These are phyloP conservation scores for Sergeia podlipaevii DNA, from an alignment of 208 protist species.

Conservation along the genomic window DNA sequence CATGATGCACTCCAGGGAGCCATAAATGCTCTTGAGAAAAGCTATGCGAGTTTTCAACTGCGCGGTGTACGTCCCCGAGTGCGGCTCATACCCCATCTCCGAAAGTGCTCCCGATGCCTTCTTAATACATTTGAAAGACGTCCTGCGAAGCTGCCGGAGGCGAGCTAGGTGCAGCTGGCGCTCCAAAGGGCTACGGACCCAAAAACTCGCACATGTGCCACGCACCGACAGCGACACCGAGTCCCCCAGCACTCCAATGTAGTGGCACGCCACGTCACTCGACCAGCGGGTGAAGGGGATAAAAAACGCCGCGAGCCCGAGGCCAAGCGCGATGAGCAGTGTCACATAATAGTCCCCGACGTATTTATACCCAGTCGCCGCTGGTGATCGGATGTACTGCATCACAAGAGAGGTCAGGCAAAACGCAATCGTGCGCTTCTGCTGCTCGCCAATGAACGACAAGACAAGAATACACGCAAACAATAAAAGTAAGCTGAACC, in stretches of 20 bases:
- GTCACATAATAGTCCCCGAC: constrained; percentile 72
- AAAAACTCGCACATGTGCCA: constrained; percentile 72
- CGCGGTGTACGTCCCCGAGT: constrained; percentile 55
- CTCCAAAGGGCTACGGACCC: constrained; percentile 56
- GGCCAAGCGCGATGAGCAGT: constrained; percentile 61
- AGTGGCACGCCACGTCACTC: constrained; percentile 66
- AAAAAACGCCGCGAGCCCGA: constrained; percentile 71
- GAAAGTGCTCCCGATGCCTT: constrained; percentile 41
- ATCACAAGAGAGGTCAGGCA: constrained; percentile 62
- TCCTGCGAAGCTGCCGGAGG: constrained; percentile 67
- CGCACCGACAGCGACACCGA: constrained; percentile 78
- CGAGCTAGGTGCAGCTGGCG: constrained; percentile 70
- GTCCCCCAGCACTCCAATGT: constrained; percentile 63
- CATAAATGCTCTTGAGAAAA: constrained; percentile 53
- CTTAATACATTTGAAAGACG: constrained; percentile 36
- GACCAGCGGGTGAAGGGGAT: constrained; percentile 86
- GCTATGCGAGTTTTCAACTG: constrained; percentile 50
- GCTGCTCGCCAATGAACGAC: constrained; percentile 67
- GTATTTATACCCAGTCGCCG: constrained; percentile 49
- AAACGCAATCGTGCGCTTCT: constrained; percentile 72
- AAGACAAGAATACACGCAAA: constrained; percentile 53
- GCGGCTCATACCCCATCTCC: constrained; percentile 83
- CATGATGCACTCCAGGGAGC: constrained; percentile 66
- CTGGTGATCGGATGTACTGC: constrained; percentile 56
- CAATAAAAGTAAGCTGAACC: constrained; percentile 67